Base-by-base conservation (phyloP, 2,329 filamentous ascomycete species). In the Ascochyta lentis region DNA sequence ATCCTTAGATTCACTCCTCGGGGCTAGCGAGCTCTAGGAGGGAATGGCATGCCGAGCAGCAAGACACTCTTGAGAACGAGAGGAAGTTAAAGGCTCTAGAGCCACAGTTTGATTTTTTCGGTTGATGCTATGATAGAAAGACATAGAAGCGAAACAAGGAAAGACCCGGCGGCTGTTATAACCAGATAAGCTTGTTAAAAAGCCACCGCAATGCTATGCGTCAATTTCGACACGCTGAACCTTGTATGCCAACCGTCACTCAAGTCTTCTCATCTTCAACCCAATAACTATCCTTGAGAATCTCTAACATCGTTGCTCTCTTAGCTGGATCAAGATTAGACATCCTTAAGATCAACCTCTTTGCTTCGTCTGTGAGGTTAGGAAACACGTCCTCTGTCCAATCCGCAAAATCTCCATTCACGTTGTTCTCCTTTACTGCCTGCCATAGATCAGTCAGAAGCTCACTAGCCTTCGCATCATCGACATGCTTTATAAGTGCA, bases 311-410 rank as follows among this genome's bases (percentile, higher is more conserved):
- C 37, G 61, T 67, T 51, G 60, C 66, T 61, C 68, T 68, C 55
- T 70, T 69, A 33, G 47, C 58, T 46, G 66, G 68, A 63, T 68
- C 63, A 31, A 73, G 65, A 41, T 72, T 68, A 40, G 56, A 70
- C 66, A 72, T 73, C 51, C 54, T 71, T 35, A 58, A 63, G 56
- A 72, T 69, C 43, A 71, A 53, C 49, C 57, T 67, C 61, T 72
- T 68, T 61, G 61, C 54, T 47, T 72, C 62, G 31, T 54, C 31
- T 49, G 67, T 55, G 51, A 74, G 66, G 54, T 72, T 68, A 31
- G 68, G 67, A 61, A 68, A 71, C 34, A 39, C 49, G 40, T 68
- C 61, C 46, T 69, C 60, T 35, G 61, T 62, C 70, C 63, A 72
- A 45, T 62, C 49, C 42, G 66, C 56, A 54, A 73, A 71, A 48